These are phyloP conservation scores for Spirogloea muscicola DNA, from an alignment of 139 green algal species.

Conservation along the genomic window DNA sequence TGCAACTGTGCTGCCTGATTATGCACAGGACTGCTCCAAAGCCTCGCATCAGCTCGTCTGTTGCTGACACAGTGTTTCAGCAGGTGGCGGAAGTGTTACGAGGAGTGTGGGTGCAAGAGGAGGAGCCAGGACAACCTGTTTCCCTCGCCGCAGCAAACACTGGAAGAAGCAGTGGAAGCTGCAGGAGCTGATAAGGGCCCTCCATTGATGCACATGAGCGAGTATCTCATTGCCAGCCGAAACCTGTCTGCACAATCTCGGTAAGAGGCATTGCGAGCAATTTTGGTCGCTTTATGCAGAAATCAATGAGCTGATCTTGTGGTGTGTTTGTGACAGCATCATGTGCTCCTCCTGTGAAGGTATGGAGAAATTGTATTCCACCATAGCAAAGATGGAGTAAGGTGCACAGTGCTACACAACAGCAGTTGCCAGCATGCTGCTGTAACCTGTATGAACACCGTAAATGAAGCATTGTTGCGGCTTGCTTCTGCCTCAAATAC, in stretches of 20 bases:
- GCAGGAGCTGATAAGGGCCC: not conserved
- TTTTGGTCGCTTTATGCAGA: too few relatives aligned
- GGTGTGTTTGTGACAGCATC: too few relatives aligned
- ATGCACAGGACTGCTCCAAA: too few relatives aligned
- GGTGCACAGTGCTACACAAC: slow-evolving; percentile 5
- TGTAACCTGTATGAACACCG: not conserved
- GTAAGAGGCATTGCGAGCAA: not conserved
- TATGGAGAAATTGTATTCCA: not conserved
- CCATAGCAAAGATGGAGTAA: not conserved
- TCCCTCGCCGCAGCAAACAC: not conserved
- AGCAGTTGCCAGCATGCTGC: not conserved
- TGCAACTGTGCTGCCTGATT: too few relatives aligned
- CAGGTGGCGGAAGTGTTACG: not conserved
- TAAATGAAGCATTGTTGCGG: not conserved
- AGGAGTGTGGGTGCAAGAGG: not conserved
- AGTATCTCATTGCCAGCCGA: not conserved
- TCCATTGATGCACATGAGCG: not conserved
- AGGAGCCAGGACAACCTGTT: not conserved
- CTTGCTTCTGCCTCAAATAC: not conserved
- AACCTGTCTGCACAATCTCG: too few relatives aligned
- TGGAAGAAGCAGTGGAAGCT: not conserved
- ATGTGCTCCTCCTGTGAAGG: not conserved
- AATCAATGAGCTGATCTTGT: too few relatives aligned
- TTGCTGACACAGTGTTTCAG: not conserved
- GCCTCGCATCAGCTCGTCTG: too few relatives aligned